These are phyloP conservation scores for Dianthus caryophyllus DNA, from an alignment of 148 eudicot species.

Conservation along the genomic window DNA sequence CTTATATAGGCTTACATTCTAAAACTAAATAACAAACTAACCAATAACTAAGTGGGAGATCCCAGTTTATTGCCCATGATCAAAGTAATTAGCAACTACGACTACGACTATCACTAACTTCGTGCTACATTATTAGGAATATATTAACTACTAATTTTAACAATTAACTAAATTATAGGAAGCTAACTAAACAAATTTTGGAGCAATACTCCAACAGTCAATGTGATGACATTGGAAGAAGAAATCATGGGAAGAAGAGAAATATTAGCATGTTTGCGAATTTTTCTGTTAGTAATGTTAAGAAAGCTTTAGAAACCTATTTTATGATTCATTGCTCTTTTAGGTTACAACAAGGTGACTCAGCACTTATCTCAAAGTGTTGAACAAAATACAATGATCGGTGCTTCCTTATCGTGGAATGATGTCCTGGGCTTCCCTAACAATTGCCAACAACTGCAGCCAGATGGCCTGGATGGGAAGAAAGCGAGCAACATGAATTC, in stretches of 20 bases:
- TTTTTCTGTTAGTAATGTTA: neutral
- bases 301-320: neutral
- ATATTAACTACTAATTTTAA: no score
- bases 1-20: no score
- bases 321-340: slow-evolving; percentile 15
- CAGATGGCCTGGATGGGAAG: slow-evolving; percentile 20
- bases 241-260: neutral
- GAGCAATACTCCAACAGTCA: no score
- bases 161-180: no score
- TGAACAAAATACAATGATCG: slow-evolving; percentile 15
- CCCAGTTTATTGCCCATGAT: no score
- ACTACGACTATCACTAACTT: no score
- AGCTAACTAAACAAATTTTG: no score
- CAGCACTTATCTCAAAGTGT: slow-evolving; percentile 16
- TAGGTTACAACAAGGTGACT: slow-evolving; percentile 31
- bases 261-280: neutral
- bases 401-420: slow-evolving; percentile 32
- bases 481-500: slow-evolving; percentile 13
- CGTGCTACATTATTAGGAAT: no score
- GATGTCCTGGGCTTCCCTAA: slow-evolving; percentile 28
- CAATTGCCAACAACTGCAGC: slow-evolving; percentile 21
- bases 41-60: no score
- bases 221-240: neutral
- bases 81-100: no score
- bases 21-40: no score